Evolutionary conservation across 257 asterid genomes (phyloP).

Genomic region (Solanum pennellii): DNA sequence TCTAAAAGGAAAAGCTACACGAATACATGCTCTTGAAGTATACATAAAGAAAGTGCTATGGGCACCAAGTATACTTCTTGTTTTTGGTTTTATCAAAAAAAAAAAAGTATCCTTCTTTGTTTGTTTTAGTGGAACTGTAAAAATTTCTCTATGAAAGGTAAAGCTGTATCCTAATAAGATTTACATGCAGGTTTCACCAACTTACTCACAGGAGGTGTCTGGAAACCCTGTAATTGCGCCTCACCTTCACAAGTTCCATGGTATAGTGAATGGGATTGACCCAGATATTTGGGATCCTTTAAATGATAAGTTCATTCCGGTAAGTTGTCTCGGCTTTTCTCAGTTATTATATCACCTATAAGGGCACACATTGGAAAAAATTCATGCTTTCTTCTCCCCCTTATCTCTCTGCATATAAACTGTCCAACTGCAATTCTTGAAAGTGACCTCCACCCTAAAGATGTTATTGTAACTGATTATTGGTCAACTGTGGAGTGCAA

Average conservation of each 20-base stretch:
- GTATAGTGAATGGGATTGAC: conserved; percentile 93
- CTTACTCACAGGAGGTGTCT: conserved; percentile 79
- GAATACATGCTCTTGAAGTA: not conserved
- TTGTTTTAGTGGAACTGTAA: not conserved
- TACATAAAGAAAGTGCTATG: not conserved
- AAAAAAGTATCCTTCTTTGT: not conserved
- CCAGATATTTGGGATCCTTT: conserved; percentile 98
- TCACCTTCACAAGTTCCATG: conserved; percentile 83
- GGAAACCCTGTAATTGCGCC: conserved; percentile 65
- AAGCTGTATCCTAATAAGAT: not conserved
- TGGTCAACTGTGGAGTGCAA: not conserved
- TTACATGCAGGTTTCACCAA: conserved; percentile 81
- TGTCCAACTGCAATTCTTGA: not conserved
- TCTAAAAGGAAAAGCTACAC: not conserved
- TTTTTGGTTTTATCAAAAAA: not conserved
- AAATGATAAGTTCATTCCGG: conserved; percentile 83
- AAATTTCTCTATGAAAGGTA: not conserved
- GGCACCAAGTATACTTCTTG: not conserved
- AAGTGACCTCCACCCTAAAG: not conserved
- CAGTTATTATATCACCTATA: not conserved
- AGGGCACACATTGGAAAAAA: not conserved
- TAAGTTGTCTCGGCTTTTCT: conserved; percentile 27
- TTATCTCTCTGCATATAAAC: not conserved
- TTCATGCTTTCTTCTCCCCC: not conserved
- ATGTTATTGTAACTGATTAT: not conserved